phyloP scores from a whole-genome alignment of 305 asterid genomes.

The Coffea humblotiana region DNA sequence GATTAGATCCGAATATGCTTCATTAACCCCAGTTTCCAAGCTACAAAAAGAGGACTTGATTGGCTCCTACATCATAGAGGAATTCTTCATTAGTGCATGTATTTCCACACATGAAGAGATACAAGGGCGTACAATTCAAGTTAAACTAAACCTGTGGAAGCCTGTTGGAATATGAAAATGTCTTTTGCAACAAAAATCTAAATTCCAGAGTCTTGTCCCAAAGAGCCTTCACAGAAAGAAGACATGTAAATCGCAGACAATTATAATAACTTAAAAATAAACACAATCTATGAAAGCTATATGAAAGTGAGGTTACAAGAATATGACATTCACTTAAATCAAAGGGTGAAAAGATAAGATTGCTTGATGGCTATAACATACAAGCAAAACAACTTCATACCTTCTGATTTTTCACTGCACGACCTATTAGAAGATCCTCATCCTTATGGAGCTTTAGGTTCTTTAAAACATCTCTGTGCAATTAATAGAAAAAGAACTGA shows the following conservation, averaged over 20 bases:
- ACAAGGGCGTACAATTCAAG: constrained; percentile 1
- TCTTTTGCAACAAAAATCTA: constrained; percentile 86
- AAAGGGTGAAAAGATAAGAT: not conserved
- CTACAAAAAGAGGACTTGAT: constrained; percentile 60
- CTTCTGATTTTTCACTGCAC: constrained; percentile 85
- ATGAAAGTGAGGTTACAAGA: constrained; percentile 5
- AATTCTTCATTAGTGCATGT: constrained; percentile 11
- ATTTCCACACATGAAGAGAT: not conserved
- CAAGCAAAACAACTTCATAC: constrained; percentile 31
- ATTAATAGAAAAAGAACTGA: constrained; percentile 15
- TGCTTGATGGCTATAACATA: not conserved
- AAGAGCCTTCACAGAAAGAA: constrained; percentile 57
- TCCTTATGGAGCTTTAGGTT: constrained; percentile 70
- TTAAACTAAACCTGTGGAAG: constrained; percentile 76
- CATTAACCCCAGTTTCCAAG: constrained; percentile 42
- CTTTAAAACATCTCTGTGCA: constrained; percentile 61
- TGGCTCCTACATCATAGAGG: constrained; percentile 55
- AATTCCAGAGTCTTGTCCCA: constrained; percentile 95
- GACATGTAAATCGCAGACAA: not conserved
- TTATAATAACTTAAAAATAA: not conserved
- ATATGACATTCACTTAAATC: not conserved
- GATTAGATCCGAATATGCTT: constrained; percentile 74
- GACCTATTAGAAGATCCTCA: constrained; percentile 78
- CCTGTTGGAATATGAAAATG: constrained; percentile 78
- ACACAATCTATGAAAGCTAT: constrained; percentile 3